Base-by-base conservation (phyloP, 1,139 yeast genomes). In the Geotrichum citri-aurantii region DNA sequence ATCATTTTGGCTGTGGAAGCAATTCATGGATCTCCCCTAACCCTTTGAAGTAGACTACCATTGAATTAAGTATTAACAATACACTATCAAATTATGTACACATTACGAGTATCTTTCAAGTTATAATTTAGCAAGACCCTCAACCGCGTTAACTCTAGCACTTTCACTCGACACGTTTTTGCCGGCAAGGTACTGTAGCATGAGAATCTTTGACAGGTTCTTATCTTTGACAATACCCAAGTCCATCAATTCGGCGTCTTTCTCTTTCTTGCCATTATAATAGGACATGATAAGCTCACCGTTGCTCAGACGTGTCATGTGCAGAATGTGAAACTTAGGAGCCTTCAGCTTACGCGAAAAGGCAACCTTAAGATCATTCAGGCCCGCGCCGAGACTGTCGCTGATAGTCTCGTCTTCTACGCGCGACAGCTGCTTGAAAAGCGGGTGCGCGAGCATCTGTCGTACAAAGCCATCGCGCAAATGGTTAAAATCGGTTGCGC, bases 401-500 rank as follows among this genome's bases (percentile, higher is more conserved):
- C 21, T 19, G 12, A 44, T 24, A n/a, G 19, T 42, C 23, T 61
- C 64, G 47, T 65, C 57, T 29, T 40, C 48, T 17, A 52, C 48
- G 10, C 46, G 21, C 33, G 54, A 77, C 78, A 58, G 79, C 75
- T 61, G 73, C 70, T 72, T 72, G 62, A 69, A 69, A 55, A 68
- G 63, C 1, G 83, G 81, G 66, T 81, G 81, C 31, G 85, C 83
- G 69, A 83, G 77, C 54, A 86, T 79, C 1, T 95, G 84, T 68
- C 93, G 86, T 59, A 90, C 82, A 64, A 93, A 81, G 0, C 98
- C 98, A 69, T 93, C 98, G 65, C 88, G 82, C 70, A 93, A 74
- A 71, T 93, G 98, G 63, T 83, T 83, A 72, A 87, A 89, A 71
- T 92, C 97, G 1, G 98, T 92, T 70, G 88, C 89, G 68, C 96